Percentiles rank a stretch among this genome's conserved stretches.
These are phyloP conservation scores for Phytophthora agathidicida DNA, from an alignment of 352 stramenopile genomes.

Conservation along the genomic window DNA sequence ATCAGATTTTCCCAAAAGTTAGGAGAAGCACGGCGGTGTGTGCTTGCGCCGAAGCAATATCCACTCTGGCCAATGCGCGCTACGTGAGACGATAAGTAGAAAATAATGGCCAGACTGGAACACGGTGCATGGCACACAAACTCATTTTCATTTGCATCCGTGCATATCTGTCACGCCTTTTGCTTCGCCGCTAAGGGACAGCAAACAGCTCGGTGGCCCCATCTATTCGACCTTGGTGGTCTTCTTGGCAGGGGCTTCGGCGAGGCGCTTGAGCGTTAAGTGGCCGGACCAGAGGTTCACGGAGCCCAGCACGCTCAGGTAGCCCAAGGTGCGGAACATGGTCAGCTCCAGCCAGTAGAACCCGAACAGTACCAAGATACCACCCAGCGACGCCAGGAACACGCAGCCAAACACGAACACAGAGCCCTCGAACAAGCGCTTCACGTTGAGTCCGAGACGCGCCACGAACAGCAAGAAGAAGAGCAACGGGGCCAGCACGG, in stretches of 20 bases:
- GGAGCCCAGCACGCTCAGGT: slow-evolving; percentile 65
- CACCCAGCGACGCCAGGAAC: slow-evolving; percentile 77
- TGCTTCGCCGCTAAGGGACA: slow-evolving; percentile 3
- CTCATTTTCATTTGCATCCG: slow-evolving; percentile 28
- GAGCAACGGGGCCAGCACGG: slow-evolving; percentile 61
- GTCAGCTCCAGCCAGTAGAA: slow-evolving; percentile 90
- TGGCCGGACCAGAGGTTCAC: slow-evolving; percentile 72
- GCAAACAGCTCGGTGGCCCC: slow-evolving; percentile 3
- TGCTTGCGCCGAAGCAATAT: slow-evolving; percentile 3
- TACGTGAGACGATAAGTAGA: slow-evolving; percentile 23
- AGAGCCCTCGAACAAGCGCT: slow-evolving; percentile 69
- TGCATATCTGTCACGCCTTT: slow-evolving; percentile 15
- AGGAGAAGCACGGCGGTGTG: slow-evolving; percentile 14
- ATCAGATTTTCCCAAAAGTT: background rate
- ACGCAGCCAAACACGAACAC: slow-evolving; percentile 72
- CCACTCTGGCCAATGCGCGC: slow-evolving; percentile 1
- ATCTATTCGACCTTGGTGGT: slow-evolving; percentile 72
- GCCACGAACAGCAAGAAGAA: slow-evolving; percentile 73
- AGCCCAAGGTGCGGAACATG: slow-evolving; percentile 86
- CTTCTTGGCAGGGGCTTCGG: slow-evolving; percentile 39
- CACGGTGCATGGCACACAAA: slow-evolving; percentile 19
- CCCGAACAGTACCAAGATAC: slow-evolving; percentile 81
- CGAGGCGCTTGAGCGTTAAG: slow-evolving; percentile 80
- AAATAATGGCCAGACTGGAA: too few species aligned
- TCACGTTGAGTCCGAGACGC: slow-evolving; percentile 63